Conservation (phyloP, 1,139 yeast genomes). For the Suhomyces panamericanus region DNA sequence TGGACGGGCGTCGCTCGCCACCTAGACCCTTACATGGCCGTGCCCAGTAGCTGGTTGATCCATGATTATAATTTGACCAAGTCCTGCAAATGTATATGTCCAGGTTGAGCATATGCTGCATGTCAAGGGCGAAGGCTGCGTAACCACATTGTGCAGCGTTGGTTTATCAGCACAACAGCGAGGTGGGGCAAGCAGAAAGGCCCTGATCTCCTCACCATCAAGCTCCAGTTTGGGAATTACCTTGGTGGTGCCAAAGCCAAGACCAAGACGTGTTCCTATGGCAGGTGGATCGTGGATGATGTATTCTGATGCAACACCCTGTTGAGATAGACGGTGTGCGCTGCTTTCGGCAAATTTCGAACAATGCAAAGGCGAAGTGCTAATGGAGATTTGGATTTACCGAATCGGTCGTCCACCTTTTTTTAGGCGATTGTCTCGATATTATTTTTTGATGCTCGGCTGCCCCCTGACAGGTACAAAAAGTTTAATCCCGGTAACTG, state of each 20-base stretch:
- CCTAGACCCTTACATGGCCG: no score
- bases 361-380: slow-evolving; percentile 10
- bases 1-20: no score
- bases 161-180: no score
- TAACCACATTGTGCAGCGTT: no score
- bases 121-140: background rate
- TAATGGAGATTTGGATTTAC: slow-evolving; percentile 2
- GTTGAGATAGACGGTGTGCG: background rate
- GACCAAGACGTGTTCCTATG: no score
- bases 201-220: no score
- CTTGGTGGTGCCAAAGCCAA: no score
- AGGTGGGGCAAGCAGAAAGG: no score
- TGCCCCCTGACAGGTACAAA: slow-evolving; percentile 13
- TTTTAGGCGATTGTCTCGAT: slow-evolving; percentile 1
- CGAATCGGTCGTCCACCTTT: slow-evolving; percentile 3
- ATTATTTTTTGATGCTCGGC: slow-evolving; percentile 6
- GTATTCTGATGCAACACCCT: slow-evolving; percentile 1
- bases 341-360: slow-evolving; percentile 4
- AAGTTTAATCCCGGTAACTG: slow-evolving; percentile 3
- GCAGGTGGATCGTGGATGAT: no score
- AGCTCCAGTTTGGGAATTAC: no score
- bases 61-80: background rate
- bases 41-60: background rate
- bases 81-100: no score
- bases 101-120: background rate